Percentiles rank a stretch among this genome's conserved stretches.
These are phyloP conservation scores for Coniochaeta prunicola DNA, from an alignment of 2,329 filamentous ascomycete genomes.

Conservation along the genomic window DNA sequence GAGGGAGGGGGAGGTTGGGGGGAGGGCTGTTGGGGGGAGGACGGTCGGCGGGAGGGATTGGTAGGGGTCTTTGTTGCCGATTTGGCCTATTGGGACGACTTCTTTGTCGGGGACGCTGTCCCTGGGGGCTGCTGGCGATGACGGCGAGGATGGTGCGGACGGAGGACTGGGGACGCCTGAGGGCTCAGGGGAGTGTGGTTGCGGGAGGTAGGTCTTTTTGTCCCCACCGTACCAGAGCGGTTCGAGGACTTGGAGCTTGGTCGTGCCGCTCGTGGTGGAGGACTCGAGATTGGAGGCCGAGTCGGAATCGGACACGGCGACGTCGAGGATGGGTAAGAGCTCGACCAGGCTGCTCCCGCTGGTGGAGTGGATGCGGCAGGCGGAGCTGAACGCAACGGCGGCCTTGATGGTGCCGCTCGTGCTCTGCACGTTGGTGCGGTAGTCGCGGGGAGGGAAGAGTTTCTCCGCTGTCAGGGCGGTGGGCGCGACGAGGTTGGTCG, in stretches of 20 bases:
- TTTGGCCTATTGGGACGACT: neutral
- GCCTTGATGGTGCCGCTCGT: conserved; percentile 36
- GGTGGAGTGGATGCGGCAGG: conserved; percentile 26
- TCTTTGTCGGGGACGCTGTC: neutral
- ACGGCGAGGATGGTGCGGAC: neutral
- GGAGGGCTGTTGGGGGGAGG: neutral
- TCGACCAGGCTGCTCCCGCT: conserved; percentile 33
- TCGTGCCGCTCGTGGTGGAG: conserved; percentile 34
- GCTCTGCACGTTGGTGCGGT: conserved; percentile 34
- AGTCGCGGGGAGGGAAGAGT: conserved; percentile 37
- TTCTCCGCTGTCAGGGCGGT: conserved; percentile 3
- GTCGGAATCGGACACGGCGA: neutral
- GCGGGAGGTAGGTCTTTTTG: conserved; percentile 8
- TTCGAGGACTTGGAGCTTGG: conserved; percentile 30
- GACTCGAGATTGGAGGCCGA: conserved; percentile 26
- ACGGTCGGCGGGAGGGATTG: conserved; percentile 9
- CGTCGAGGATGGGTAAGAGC: conserved; percentile 33
- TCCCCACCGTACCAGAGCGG: conserved; percentile 31
- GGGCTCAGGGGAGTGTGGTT: conserved; percentile 4
- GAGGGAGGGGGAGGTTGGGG: neutral
- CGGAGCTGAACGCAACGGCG: conserved; percentile 30
- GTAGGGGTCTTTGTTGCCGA: conserved; percentile 11
- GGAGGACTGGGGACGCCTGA: conserved; percentile 5
- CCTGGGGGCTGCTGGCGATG: conserved; percentile 1
- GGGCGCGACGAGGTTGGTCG: neutral